Base-by-base conservation (phyloP, 768 basidiomycete genomes). In the Boletales sp. region DNA sequence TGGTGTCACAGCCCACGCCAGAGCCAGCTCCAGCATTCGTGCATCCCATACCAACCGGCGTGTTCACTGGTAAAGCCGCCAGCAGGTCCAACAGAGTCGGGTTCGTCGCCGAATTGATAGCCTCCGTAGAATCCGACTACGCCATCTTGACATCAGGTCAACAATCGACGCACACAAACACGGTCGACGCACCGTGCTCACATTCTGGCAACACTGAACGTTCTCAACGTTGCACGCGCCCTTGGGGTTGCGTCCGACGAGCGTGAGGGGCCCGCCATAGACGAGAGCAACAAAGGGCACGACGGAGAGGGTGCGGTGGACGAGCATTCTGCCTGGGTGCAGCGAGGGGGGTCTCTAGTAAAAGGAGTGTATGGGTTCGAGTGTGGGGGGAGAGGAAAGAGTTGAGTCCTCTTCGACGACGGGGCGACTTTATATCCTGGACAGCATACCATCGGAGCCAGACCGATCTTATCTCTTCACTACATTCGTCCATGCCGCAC, bases 331-430 rank as follows among this genome's bases (percentile, higher is more conserved):
- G 45, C 30, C 24, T 38, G 48, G 30, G 40, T 14, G 13, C 40
- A 52, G 35, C 49, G 53, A 21, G 54, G 31, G 31, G 51, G 45
- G 52, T 5, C 27, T 4, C 27, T 39, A 21, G 14, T 24, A 30
- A 63, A 63, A 65, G 55, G 62, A 64, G 57, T 50, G 62, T 43
- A 57, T 31, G 48, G 63, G 60, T 44, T 54, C 49, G 18, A 52
- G 44, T 29, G 29, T 51, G 43, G 32, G 50, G 47, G 27, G 18
- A 19, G 39, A 41, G 48, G 40, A 42, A 45, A 57, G 27, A 40
- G 2, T 37, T 59, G 48, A 19, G 49, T 43, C 47, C 31, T 46
- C 17, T 37, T 29, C 51, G 43, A 51, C 18, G 40, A 29, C 17
- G 29, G 40, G 34, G 2, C 31, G 32, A 21, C 48, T 62, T 65